Evolutionary conservation across 177 flowering plant species (phyloP).

Genomic region (Vitis hybrid): DNA sequence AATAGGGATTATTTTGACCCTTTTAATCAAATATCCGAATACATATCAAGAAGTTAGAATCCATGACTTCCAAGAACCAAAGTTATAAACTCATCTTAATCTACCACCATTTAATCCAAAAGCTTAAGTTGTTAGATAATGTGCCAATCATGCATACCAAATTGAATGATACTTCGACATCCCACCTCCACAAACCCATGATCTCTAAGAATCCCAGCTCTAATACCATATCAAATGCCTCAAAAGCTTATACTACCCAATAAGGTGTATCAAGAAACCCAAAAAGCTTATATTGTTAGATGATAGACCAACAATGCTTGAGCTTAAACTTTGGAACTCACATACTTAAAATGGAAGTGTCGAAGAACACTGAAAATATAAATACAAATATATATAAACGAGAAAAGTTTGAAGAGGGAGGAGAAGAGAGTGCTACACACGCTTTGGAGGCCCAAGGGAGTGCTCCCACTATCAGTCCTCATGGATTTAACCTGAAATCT

Average conservation of each 20-base stretch:
- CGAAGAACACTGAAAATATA: background rate
- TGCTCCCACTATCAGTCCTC: slow-evolving; percentile 20
- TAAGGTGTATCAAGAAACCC: no score
- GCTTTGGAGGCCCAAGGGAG: slow-evolving; percentile 35
- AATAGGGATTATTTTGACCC: background rate
- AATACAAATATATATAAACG: slow-evolving; percentile 1
- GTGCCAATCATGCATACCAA: no score
- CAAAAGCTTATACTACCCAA: no score
- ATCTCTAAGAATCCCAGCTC: no score
- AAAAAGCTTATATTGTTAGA: no score
- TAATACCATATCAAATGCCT: no score
- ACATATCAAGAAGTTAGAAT: background rate
- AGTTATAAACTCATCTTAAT: no score
- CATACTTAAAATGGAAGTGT: background rate
- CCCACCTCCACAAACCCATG: no score
- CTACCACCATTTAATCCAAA: background rate
- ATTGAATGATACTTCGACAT: no score
- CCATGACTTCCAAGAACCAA: no score
- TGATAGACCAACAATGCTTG: background rate
- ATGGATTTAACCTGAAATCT: slow-evolving; percentile 29
- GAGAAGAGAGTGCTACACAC: slow-evolving; percentile 22
- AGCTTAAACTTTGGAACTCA: background rate
- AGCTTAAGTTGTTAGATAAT: background rate
- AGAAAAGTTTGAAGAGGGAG: background rate
- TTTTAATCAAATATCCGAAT: background rate